Conservation (phyloP, 129 eudicot species). For the Chrysanthemum makinoi region DNA sequence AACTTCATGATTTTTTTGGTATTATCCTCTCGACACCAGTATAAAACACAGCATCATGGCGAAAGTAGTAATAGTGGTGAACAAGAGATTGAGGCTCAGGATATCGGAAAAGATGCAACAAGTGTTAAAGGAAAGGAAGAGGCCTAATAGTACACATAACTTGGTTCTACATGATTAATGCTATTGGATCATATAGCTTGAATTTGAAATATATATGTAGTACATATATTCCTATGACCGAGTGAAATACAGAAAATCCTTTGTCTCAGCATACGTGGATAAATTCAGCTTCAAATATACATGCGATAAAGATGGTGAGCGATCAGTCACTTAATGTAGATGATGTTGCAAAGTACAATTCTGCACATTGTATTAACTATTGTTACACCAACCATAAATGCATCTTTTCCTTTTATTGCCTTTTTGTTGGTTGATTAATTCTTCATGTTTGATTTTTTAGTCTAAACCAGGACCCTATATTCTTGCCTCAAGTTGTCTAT, state of each 20-base stretch:
- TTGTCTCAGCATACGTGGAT: neutral
- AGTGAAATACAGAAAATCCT: neutral
- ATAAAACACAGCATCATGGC: conserved; percentile 42
- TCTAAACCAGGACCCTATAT: conserved; percentile 93
- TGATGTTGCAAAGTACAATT: too few species aligned
- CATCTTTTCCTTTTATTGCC: neutral
- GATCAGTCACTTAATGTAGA: too few species aligned
- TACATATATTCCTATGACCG: too few species aligned
- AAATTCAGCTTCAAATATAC: too few species aligned
- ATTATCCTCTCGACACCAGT: conserved; percentile 61
- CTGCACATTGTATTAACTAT: too few species aligned
- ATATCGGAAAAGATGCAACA: conserved; percentile 12
- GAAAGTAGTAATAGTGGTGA: conserved; percentile 18
- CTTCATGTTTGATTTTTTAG: conserved; percentile 43
- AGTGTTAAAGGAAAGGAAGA: conserved; percentile 21
- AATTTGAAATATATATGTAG: too few species aligned
- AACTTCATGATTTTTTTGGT: conserved; percentile 43
- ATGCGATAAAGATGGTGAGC: too few species aligned
- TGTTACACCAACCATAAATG: too few species aligned
- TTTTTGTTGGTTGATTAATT: conserved; percentile 13
- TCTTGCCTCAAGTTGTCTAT: conserved; percentile 84
- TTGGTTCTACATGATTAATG: conserved; percentile 16
- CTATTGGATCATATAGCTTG: too few species aligned
- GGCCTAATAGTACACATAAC: conserved; percentile 17
- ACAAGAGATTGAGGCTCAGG: conserved; percentile 28